These are phyloP conservation scores for Lactarius hengduanensis DNA, from an alignment of 768 basidiomycete genomes.

Conservation along the genomic window DNA sequence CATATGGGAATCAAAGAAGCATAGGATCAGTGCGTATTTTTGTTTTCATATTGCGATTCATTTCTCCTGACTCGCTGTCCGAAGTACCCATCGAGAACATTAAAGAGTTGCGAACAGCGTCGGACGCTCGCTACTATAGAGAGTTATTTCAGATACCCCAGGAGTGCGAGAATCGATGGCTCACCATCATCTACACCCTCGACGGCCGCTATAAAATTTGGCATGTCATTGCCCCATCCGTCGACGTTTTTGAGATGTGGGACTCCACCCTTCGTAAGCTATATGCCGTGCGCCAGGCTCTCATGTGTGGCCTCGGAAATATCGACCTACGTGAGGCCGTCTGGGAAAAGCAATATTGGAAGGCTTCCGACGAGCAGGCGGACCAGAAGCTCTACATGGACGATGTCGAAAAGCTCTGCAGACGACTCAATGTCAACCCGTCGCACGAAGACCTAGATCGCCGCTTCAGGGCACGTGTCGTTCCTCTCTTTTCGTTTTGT, in stretches of 20 bases:
- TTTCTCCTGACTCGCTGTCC: conserved; percentile 5
- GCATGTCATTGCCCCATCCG: conserved; percentile 74
- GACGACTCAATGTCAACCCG: conserved; percentile 63
- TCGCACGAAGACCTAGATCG: conserved; percentile 51
- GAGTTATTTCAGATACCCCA: conserved; percentile 63
- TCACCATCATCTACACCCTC: conserved; percentile 81
- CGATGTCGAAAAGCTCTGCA: conserved; percentile 71
- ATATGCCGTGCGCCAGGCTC: conserved; percentile 60
- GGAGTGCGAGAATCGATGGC: conserved; percentile 69
- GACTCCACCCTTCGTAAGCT: conserved; percentile 62
- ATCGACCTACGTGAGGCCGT: conserved; percentile 61
- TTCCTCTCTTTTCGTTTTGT: not conserved
- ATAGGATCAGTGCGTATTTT: conserved; percentile 55
- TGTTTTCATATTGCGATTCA: conserved; percentile 1
- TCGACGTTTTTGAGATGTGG: conserved; percentile 62
- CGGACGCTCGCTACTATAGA: conserved; percentile 69
- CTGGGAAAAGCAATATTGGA: conserved; percentile 86
- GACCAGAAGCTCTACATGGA: conserved; percentile 66
- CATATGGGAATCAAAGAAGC: conserved; percentile 71
- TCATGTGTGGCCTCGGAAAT: conserved; percentile 67
- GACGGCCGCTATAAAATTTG: conserved; percentile 81
- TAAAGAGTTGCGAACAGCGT: conserved; percentile 78
- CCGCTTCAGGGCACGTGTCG: conserved; percentile 52
- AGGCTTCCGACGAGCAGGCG: conserved; percentile 58
- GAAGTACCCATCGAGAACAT: conserved; percentile 84